Percentiles rank a stretch among this genome's conserved stretches.
phyloP scores from a whole-genome alignment of 768 basidiomycete species.

The Cystobasidium onofrii region DNA sequence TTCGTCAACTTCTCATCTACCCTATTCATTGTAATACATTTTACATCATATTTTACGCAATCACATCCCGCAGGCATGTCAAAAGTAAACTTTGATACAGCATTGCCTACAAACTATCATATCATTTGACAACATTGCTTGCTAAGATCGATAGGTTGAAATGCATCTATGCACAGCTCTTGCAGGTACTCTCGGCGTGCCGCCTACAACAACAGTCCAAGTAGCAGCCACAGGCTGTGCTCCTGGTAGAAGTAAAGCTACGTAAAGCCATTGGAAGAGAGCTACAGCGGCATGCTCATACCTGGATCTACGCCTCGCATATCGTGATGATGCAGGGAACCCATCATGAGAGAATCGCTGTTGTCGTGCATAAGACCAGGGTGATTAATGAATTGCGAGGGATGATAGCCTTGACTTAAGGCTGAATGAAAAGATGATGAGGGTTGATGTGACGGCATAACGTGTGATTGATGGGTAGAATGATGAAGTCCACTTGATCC shows the following conservation, averaged over 20 bases:
- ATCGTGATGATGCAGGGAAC: background rate
- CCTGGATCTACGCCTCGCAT: background rate
- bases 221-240: background rate
- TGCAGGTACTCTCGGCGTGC: background rate
- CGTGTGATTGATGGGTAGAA: background rate
- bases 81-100: too few species aligned
- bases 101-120: too few species aligned
- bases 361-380: background rate
- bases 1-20: too few species aligned
- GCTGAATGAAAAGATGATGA: background rate
- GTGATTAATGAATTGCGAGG: background rate
- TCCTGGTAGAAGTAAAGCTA: background rate
- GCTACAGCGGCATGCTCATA: background rate
- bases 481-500: background rate
- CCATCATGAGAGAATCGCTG: background rate
- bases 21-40: too few species aligned
- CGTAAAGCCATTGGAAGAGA: background rate
- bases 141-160: too few species aligned
- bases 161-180: too few species aligned
- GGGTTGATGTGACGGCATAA: background rate
- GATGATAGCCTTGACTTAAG: slow-evolving; percentile 2
- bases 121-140: too few species aligned
- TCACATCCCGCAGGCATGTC: too few species aligned
- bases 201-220: background rate
- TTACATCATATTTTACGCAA: too few species aligned